Base-by-base conservation (phyloP, 192 early-diverging fungal species). In the Coemansia sp. region DNA sequence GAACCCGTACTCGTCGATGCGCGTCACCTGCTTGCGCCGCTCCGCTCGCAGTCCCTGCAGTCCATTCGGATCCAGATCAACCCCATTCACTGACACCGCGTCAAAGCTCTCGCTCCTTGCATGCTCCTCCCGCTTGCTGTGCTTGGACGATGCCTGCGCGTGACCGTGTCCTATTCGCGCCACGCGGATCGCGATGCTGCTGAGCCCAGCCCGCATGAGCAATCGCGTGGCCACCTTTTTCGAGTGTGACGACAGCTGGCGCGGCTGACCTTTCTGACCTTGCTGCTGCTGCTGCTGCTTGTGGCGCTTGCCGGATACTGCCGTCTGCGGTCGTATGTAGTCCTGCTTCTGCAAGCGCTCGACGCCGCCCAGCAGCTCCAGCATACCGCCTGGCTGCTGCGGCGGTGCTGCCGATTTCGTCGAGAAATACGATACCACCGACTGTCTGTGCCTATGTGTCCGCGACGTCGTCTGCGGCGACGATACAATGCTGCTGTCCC, bases 101-200 rank as follows among this genome's bases (percentile, higher is more conserved):
- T 56, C 67, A 57, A 67, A 63, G n/a, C 29, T 22, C 19, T n/a
- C 25, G 23, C 47, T n/a, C n/a, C n/a, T 22, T 25, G 13, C 23
- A 31, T 25, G 25, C 25, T 38, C 58, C 29, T 4, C 57, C 14
- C 58, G 15, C 47, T 45, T 3, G 23, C 7, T 44, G 6, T 29
- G 29, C 56, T 38, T 29, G 40, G 41, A 2, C 27, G 36, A 4
- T 28, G 64, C 37, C n/a, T 27, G 52, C 40, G 23, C 50, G 45
- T 27, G 34, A 8, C 55, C 37, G 17, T 37, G 25, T 4, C 68
- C 68, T 48, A 64, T 41, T n/a, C 62, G 48, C 2, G 70, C 76
- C 7, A 79, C 76, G 28, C 76, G 76, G 17, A 79, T 70, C 22
- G 76, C 76, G 20, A 79, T 70, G 36, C 76, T 67, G 64, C 76